These are phyloP conservation scores for Zasmidium cellare DNA, from an alignment of 2,329 filamentous ascomycete genomes.

Conservation along the genomic window DNA sequence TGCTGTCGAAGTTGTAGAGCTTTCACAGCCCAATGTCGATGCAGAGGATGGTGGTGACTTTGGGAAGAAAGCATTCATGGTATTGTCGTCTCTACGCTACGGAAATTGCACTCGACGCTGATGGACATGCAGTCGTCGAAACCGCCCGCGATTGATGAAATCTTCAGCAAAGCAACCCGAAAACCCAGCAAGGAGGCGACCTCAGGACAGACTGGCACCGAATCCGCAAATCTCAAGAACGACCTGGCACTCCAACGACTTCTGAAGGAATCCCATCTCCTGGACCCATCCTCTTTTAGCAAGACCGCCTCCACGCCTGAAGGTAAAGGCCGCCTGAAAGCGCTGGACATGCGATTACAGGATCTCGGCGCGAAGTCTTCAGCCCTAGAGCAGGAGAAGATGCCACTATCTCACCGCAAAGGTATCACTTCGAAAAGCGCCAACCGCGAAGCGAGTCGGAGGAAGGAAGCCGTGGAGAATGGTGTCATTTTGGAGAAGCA, in stretches of 20 bases:
- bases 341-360: slow-evolving; percentile 80
- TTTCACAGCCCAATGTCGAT: slow-evolving; percentile 36
- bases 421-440: slow-evolving; percentile 73
- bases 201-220: slow-evolving; percentile 54
- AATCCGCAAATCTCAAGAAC: slow-evolving; percentile 74
- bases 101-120: too few species aligned
- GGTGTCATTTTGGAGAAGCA: slow-evolving; percentile 79
- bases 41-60: slow-evolving; percentile 7
- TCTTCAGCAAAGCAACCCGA: slow-evolving; percentile 23
- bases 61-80: slow-evolving; percentile 81
- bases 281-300: slow-evolving; percentile 59
- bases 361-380: slow-evolving; percentile 76
- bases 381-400: slow-evolving; percentile 75
- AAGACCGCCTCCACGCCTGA: slow-evolving; percentile 48
- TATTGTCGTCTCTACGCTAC: slow-evolving; percentile 29
- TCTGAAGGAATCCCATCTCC: slow-evolving; percentile 86
- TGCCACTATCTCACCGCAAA: slow-evolving; percentile 84
- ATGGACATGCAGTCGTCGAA: slow-evolving; percentile 47
- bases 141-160: slow-evolving; percentile 43
- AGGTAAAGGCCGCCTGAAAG: slow-evolving; percentile 76
- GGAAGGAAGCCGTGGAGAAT: slow-evolving; percentile 82
- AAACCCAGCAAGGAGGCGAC: slow-evolving; percentile 21
- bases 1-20: slow-evolving; percentile 46
- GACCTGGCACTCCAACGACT: slow-evolving; percentile 90
- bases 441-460: slow-evolving; percentile 67